phyloP scores from a whole-genome alignment of 176 grass and related monocot species.

The Canna indica region DNA sequence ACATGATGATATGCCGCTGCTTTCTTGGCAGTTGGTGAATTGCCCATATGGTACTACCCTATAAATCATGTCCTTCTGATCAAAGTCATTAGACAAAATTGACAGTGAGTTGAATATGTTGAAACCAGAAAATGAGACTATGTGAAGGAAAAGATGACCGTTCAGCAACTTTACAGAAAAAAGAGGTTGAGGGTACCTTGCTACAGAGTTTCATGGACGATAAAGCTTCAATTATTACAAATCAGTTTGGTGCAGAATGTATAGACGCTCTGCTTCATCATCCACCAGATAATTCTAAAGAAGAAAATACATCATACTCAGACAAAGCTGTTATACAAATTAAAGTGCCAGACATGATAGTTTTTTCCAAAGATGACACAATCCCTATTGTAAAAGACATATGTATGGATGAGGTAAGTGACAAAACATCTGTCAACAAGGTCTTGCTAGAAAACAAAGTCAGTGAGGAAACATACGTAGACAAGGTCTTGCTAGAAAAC shows the following conservation, averaged over 20 bases:
- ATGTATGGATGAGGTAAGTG: slow-evolving; percentile 8
- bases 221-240: not conserved
- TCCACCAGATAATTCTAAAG: not conserved
- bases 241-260: not conserved
- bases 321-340: slow-evolving; percentile 13
- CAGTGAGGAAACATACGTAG: not conserved
- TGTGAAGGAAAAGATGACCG: not conserved
- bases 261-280: not conserved
- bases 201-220: not conserved
- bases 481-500: slow-evolving; percentile 6
- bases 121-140: not conserved
- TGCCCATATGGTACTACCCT: not conserved
- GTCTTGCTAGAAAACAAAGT: slow-evolving; percentile 3
- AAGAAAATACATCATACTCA: not conserved
- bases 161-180: not conserved
- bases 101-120: not conserved
- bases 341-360: not conserved
- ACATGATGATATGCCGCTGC: no score
- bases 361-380: not conserved
- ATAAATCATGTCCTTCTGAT: not conserved
- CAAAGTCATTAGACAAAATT: slow-evolving; percentile 6
- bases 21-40: not conserved
- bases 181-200: not conserved
- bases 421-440: not conserved
- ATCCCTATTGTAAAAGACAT: slow-evolving; percentile 13